A percentile compares a stretch with the other conserved stretches of the same genome.
Evolutionary conservation across 768 basidiomycete species (phyloP).

Genomic region (Serendipita sp.): DNA sequence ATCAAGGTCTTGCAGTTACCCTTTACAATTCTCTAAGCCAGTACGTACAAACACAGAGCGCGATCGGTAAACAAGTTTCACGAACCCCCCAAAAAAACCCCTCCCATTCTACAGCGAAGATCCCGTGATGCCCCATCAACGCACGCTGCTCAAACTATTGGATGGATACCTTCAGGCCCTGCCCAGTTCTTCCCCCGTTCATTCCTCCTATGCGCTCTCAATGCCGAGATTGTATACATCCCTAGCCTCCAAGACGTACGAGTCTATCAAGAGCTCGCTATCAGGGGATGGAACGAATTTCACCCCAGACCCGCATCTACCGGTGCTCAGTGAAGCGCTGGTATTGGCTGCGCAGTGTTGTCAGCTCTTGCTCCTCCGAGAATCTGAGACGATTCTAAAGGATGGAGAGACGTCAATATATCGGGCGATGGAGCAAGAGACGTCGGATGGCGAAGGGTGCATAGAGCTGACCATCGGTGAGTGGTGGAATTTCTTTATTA

Average conservation of each 20-base stretch:
- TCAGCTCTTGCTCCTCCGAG: conserved; percentile 43
- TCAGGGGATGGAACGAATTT: neutral
- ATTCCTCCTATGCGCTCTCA: neutral
- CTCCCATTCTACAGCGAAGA: conserved; percentile 34
- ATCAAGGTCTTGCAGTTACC: conserved; percentile 38
- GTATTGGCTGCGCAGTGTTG: conserved; percentile 68
- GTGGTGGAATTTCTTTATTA: conserved; percentile 13
- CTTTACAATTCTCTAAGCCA: conserved; percentile 46
- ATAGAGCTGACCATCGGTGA: conserved; percentile 45
- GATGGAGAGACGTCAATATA: neutral
- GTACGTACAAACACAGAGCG: conserved; percentile 29
- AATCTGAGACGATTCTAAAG: no score
- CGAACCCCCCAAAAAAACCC: neutral
- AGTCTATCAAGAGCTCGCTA: conserved; percentile 64
- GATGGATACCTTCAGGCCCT: conserved; percentile 61
- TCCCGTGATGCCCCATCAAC: conserved; percentile 70
- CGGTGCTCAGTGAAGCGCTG: conserved; percentile 62
- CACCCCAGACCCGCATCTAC: conserved; percentile 45
- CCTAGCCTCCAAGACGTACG: conserved; percentile 77
- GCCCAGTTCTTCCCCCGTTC: neutral
- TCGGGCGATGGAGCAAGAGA: neutral
- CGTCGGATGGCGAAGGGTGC: conserved; percentile 21
- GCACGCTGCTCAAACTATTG: conserved; percentile 70
- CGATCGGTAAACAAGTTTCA: no score
- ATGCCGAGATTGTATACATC: conserved; percentile 36